Evolutionary conservation across 768 basidiomycete species (phyloP).

Genomic region (Termitomyces sp.): DNA sequence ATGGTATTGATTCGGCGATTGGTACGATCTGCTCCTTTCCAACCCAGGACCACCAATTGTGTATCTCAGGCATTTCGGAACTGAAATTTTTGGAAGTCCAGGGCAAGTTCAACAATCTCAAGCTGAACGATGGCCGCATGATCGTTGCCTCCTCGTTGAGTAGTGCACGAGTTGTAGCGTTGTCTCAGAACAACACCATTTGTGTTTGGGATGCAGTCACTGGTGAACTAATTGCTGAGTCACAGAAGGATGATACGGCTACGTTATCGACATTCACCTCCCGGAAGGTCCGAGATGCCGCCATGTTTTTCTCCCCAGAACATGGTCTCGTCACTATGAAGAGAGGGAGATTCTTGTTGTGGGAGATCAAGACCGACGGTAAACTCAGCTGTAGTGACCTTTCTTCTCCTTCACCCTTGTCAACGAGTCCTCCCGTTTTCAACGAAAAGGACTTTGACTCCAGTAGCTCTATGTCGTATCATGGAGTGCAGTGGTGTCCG

Average conservation of each 20-base stretch:
- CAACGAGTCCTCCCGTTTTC: not conserved
- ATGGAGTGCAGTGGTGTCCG: not conserved
- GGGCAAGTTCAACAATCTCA: not conserved
- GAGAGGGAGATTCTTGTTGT: not conserved
- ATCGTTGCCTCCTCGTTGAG: not conserved
- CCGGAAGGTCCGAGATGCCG: not conserved
- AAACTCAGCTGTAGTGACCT: not conserved
- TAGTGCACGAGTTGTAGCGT: not conserved
- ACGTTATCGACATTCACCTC: not conserved
- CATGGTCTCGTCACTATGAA: not conserved
- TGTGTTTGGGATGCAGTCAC: not conserved
- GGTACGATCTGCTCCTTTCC: not conserved
- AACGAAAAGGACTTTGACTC: not conserved
- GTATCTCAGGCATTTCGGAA: not conserved
- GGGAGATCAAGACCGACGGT: not conserved
- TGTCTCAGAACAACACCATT: not conserved
- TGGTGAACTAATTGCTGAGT: not conserved
- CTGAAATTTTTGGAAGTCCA: not conserved
- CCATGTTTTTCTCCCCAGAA: not conserved
- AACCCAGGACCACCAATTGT: not conserved
- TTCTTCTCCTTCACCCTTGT: not conserved
- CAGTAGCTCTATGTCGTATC: not conserved
- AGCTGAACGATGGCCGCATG: not conserved
- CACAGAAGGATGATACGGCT: not conserved
- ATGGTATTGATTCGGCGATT: not conserved